These are phyloP conservation scores for Eucalyptus pauciflora DNA, from an alignment of 345 rosid genomes.

Conservation along the genomic window DNA sequence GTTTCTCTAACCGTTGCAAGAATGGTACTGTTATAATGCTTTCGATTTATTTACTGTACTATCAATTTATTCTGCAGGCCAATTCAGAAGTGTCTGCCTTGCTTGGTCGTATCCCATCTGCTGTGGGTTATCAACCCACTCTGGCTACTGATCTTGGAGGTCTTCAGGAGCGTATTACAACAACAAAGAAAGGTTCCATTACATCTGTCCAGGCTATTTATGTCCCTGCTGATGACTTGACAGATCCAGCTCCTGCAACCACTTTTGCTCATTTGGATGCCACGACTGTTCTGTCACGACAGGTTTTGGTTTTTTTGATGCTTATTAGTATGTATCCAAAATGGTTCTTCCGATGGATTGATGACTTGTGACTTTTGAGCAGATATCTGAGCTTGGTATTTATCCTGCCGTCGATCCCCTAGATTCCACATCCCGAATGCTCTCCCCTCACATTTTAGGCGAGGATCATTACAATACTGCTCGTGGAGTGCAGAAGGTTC, in stretches of 20 bases:
- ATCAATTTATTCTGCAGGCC: conserved; percentile 33
- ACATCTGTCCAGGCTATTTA: conserved; percentile 98
- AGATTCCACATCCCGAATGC: conserved; percentile 98
- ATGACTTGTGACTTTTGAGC: background rate
- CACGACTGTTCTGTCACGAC: conserved; percentile 94
- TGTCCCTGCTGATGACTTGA: conserved; percentile 99
- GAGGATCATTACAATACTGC: conserved; percentile 95
- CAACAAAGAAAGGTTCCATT: conserved; percentile 97
- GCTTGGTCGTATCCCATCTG: conserved; percentile 99
- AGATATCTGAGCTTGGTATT: conserved; percentile 98
- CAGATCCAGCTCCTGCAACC: conserved; percentile 99
- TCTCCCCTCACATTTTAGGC: conserved; percentile 92
- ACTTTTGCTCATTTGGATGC: conserved; percentile 99
- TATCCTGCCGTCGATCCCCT: conserved; percentile 99
- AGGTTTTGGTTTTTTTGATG: conserved; percentile 23
- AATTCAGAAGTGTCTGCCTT: conserved; percentile 99
- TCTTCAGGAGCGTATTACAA: conserved; percentile 97
- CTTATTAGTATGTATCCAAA: background rate
- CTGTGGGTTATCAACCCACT: conserved; percentile 99
- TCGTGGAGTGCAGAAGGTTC: conserved; percentile 97
- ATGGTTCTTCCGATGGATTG: background rate
- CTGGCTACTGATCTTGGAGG: conserved; percentile 99
- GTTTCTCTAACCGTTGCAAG: background rate
- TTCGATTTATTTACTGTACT: background rate
- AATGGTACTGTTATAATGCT: background rate